Percentiles rank a stretch among this genome's conserved stretches.
Conservation (phyloP, 129 eudicot genomes). For the Escallonia rubra region DNA sequence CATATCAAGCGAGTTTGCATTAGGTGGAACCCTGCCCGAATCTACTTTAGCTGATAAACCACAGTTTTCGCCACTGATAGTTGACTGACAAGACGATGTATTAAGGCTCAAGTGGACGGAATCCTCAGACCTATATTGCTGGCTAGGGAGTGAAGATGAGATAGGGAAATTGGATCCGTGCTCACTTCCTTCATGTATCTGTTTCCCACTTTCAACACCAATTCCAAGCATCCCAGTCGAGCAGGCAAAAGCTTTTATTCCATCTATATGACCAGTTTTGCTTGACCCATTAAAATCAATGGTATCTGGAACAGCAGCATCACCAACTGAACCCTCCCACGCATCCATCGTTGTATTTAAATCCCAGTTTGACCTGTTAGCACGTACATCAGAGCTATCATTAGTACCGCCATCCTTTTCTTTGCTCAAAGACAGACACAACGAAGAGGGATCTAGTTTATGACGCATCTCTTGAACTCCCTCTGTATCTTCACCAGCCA, state of each 20-base stretch:
- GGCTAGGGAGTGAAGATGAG: conserved; percentile 4
- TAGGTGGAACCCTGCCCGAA: conserved; percentile 2
- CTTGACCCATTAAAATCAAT: conserved; percentile 5
- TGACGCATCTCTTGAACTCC: conserved; percentile 7
- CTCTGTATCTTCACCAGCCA: conserved; percentile 5
- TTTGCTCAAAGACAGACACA: conserved; percentile 24
- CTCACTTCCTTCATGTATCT: not conserved
- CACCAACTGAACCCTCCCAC: conserved; percentile 39
- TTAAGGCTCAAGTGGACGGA: conserved; percentile 28
- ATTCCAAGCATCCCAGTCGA: conserved; percentile 7
- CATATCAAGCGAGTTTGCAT: conserved; percentile 10
- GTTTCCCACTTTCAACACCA: conserved; percentile 23
- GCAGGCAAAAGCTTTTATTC: conserved; percentile 10
- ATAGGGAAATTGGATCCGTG: conserved; percentile 9
- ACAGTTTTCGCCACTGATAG: conserved; percentile 1
- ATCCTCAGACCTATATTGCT: conserved; percentile 15
- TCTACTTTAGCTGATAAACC: conserved; percentile 19
- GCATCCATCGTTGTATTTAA: conserved; percentile 48
- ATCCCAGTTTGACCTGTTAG: conserved; percentile 54
- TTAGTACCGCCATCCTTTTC: not conserved
- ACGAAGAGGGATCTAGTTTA: conserved; percentile 19
- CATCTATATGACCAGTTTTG: conserved; percentile 2
- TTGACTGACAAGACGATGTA: conserved; percentile 9
- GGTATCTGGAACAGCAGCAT: conserved; percentile 7
- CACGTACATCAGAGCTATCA: conserved; percentile 6